Percentiles rank a stretch among this genome's conserved stretches.
These are phyloP conservation scores for Cymbidium sinense DNA, from an alignment of 106 monocot species.

Conservation along the genomic window DNA sequence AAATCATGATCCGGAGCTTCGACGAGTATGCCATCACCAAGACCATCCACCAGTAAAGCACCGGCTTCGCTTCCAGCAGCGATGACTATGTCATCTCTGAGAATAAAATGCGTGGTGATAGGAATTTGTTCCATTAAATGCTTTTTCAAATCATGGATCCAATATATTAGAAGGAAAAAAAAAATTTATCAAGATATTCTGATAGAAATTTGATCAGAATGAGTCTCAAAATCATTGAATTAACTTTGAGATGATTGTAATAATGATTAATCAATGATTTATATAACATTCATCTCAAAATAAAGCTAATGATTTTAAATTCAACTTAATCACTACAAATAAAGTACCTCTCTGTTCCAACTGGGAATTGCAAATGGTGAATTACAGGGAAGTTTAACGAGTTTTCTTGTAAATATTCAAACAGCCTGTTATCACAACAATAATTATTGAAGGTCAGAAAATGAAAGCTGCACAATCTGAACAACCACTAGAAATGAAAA, in stretches of 20 bases:
- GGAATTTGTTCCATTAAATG: not conserved
- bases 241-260: no score
- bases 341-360: conserved; percentile 46
- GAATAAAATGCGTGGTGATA: not conserved
- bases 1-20: conserved; percentile 86
- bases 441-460: no score
- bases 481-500: not conserved
- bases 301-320: no score
- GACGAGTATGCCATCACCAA: conserved; percentile 86
- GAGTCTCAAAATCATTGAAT: no score
- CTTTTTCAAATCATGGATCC: not conserved
- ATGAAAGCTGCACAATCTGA: not conserved
- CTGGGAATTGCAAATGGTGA: conserved; percentile 84
- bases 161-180: not conserved
- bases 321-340: no score
- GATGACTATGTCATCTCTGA: conserved; percentile 96
- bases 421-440: conserved; percentile 44
- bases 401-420: conserved; percentile 77
- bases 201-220: no score
- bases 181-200: no score
- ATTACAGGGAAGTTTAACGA: conserved; percentile 77
- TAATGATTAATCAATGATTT: no score
- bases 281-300: no score
- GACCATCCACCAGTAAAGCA: conserved; percentile 92
- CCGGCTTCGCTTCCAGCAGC: conserved; percentile 77